These are phyloP conservation scores for Chenopodium berlandieri DNA, from an alignment of 148 eudicot species.

Conservation along the genomic window DNA sequence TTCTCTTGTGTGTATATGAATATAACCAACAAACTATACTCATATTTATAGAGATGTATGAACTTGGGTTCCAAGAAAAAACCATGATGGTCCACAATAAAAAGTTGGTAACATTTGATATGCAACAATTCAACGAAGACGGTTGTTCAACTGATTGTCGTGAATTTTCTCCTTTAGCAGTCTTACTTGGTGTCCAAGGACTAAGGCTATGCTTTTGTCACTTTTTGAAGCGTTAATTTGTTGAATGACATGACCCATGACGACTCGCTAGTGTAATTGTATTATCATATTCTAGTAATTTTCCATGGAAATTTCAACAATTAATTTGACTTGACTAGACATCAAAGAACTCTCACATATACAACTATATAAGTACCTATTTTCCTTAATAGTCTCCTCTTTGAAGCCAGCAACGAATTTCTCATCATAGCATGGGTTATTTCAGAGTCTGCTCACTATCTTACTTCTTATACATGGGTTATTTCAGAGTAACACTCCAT, in stretches of 20 bases:
- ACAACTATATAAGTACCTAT: no score
- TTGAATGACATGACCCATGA: not conserved
- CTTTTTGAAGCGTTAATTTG: not conserved
- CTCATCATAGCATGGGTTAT: no score
- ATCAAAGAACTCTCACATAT: no score
- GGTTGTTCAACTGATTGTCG: not conserved
- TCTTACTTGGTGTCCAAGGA: not conserved
- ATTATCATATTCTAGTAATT: not conserved
- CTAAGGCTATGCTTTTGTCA: not conserved
- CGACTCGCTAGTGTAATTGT: not conserved
- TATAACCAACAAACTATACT: not conserved
- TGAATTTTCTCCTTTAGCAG: not conserved
- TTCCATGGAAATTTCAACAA: no score
- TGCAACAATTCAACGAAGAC: not conserved
- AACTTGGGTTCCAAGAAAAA: slow-evolving; percentile 21
- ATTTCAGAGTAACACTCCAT: no score
- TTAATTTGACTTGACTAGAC: no score
- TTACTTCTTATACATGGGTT: no score
- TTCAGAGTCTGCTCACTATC: no score
- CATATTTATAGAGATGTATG: slow-evolving; percentile 9
- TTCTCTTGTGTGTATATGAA: no score
- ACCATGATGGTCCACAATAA: not conserved
- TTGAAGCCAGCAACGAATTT: no score
- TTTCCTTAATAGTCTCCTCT: no score
- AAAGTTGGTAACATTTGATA: not conserved